phyloP scores from a whole-genome alignment of 2,329 filamentous ascomycete genomes.

The Pseudocercospora pini-densiflorae region DNA sequence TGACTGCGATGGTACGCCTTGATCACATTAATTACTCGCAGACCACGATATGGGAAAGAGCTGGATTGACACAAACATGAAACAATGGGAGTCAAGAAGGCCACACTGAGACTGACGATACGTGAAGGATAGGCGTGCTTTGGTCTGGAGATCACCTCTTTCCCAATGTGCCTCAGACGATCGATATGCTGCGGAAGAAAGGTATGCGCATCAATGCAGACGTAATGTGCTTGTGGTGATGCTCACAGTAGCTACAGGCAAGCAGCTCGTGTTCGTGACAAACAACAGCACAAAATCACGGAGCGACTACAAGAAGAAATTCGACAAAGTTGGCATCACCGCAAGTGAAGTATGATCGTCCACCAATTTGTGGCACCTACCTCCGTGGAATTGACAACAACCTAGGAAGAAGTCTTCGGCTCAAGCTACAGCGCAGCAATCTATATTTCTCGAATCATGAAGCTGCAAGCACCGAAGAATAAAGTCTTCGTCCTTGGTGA shows the following conservation, averaged over 20 bases:
- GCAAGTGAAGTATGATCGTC: conserved; percentile 60
- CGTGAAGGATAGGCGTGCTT: conserved; percentile 73
- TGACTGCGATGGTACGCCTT: conserved; percentile 85
- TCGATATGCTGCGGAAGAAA: conserved; percentile 80
- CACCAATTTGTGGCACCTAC: background rate
- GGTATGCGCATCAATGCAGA: conserved; percentile 55
- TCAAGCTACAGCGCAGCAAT: conserved; percentile 94
- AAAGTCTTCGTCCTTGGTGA: conserved; percentile 97
- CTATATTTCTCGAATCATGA: conserved; percentile 92
- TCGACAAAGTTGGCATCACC: conserved; percentile 79
- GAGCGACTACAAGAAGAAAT: conserved; percentile 89
- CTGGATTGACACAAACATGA: background rate
- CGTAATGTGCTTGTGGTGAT: background rate
- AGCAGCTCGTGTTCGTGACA: conserved; percentile 92
- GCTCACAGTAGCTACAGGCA: conserved; percentile 61
- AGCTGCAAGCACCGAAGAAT: conserved; percentile 76
- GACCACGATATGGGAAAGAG: conserved; percentile 1
- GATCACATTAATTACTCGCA: conserved; percentile 27
- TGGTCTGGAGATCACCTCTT: conserved; percentile 96
- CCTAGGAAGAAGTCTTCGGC: conserved; percentile 90
- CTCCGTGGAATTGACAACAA: background rate
- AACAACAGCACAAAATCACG: conserved; percentile 99
- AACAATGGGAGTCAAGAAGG: background rate
- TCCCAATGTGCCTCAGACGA: conserved; percentile 80
- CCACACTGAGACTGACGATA: conserved; percentile 38